A percentile compares a stretch with the other conserved stretches of the same genome.
Evolutionary conservation across 768 basidiomycete genomes (phyloP).

Genomic region (Lactarius evosmus): DNA sequence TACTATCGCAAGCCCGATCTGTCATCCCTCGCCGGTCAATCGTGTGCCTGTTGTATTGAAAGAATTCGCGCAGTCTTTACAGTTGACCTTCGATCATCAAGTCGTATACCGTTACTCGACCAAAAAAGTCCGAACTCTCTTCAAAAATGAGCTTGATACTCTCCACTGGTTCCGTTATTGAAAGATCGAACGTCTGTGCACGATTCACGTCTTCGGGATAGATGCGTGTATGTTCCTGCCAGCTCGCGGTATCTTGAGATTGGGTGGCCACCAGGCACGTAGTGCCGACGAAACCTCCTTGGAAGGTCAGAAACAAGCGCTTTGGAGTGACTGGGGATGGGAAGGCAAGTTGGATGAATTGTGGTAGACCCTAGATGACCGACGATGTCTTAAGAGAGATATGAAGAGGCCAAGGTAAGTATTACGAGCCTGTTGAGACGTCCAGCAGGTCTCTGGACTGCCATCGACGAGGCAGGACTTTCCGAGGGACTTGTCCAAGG

Average conservation of each 20-base stretch:
- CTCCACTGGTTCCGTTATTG: conserved; percentile 33
- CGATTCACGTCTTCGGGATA: conserved; percentile 82
- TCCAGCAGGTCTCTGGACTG: conserved; percentile 31
- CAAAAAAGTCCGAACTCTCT: conserved; percentile 83
- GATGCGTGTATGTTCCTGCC: conserved; percentile 52
- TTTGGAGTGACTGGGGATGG: conserved; percentile 50
- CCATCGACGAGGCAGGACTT: conserved; percentile 34
- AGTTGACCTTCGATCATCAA: conserved; percentile 34
- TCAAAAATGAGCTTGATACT: conserved; percentile 69
- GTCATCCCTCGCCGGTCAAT: neutral
- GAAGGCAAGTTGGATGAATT: conserved; percentile 69
- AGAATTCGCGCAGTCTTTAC: neutral
- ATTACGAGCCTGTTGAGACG: conserved; percentile 25
- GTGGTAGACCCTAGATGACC: conserved; percentile 63
- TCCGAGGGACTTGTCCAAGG: conserved; percentile 32
- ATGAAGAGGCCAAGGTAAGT: neutral
- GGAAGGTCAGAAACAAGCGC: conserved; percentile 64
- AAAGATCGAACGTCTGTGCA: conserved; percentile 61
- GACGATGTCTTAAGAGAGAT: neutral
- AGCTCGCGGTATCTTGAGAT: conserved; percentile 38
- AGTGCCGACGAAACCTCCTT: conserved; percentile 82
- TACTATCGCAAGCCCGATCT: neutral
- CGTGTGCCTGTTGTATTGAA: neutral
- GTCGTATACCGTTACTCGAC: conserved; percentile 73
- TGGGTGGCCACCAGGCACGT: conserved; percentile 50